Base-by-base conservation (phyloP, 306 rosid species). In the Vachellia pachyceras region DNA sequence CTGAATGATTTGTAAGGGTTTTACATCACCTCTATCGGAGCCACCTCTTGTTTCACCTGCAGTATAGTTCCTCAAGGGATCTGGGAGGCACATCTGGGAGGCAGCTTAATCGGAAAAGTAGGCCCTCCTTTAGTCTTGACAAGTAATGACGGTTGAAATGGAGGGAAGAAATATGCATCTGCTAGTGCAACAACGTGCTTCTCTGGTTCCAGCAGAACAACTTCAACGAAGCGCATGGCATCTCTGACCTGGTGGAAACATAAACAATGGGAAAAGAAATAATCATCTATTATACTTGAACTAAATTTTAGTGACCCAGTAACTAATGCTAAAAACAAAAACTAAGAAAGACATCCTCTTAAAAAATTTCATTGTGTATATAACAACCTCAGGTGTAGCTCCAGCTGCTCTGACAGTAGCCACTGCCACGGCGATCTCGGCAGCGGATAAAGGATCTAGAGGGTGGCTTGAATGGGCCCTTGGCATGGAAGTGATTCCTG, bases 381-480 rank as follows among this genome's bases (percentile, higher is more conserved):
- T 45, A 74, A 64, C 69, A 81, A 93, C 94, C 97, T 91, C 97
- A 17, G 97, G 97, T 8, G 97, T 93, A 42, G 91, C 88, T 80
- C 97, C 94, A 65, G 97, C 94, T 54, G 92, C 91, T 81, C 97
- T 86, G 81, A 91, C 97, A 1, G 94, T 91, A n/a, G 92, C 94
- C 85, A 91, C 94, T 50, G 94, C 94, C 69, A 93, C 97, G 46
- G 97, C 80, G 54, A 93, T 93, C 82, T 91, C 97, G 8, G 97
- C 90, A 75, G 91, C 94, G 47, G 93, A 87, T 77, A 93, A 82
- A 78, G 97, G 97, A 58, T 93, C 97, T 86, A 93, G 82, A 25
- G 97, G 97, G 84, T 93, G 97, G 69, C 91, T 86, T 73, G 94
- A 69, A 61, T 87, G 97, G 76, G 90, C 82, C 89, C 97, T 87